These are phyloP conservation scores for Petunia hybrid DNA, from an alignment of 305 asterid species.

Conservation along the genomic window DNA sequence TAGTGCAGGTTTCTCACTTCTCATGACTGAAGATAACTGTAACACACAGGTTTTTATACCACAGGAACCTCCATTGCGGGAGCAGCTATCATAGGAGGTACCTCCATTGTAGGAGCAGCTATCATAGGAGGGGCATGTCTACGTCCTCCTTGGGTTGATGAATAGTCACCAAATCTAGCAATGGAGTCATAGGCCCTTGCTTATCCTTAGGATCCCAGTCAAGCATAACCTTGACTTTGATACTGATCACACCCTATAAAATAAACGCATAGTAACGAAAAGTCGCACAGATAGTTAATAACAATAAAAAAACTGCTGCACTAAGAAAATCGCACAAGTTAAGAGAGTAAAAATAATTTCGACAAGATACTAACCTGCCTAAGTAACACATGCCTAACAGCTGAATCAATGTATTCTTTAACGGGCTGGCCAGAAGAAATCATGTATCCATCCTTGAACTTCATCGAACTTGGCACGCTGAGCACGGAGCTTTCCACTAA, in stretches of 20 bases:
- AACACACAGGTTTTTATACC: conserved; percentile 30
- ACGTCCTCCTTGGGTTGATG: conserved; percentile 69
- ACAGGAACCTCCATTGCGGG: conserved; percentile 27
- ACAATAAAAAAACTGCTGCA: not conserved
- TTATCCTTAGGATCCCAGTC: conserved; percentile 77
- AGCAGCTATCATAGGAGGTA: conserved; percentile 36
- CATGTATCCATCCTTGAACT: conserved; percentile 61
- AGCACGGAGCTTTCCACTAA: conserved; percentile 63
- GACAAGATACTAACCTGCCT: conserved; percentile 49
- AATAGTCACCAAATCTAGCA: conserved; percentile 69
- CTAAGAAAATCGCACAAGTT: not conserved
- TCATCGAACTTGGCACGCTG: conserved; percentile 64
- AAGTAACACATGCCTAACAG: conserved; percentile 63
- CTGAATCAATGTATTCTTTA: conserved; percentile 61
- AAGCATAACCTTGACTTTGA: conserved; percentile 74
- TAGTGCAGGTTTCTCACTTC: not conserved
- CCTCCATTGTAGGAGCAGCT: conserved; percentile 27
- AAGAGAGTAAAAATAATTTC: not conserved
- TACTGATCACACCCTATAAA: conserved; percentile 65
- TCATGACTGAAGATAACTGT: not conserved
- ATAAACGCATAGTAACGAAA: not conserved
- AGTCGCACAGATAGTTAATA: not conserved
- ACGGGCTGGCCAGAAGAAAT: conserved; percentile 66
- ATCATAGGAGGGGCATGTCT: conserved; percentile 39
- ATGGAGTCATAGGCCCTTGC: conserved; percentile 61